Percentiles rank a stretch among this genome's conserved stretches.
Conservation (phyloP, 208 protist genomes). For the Porcisia hertigi region DNA sequence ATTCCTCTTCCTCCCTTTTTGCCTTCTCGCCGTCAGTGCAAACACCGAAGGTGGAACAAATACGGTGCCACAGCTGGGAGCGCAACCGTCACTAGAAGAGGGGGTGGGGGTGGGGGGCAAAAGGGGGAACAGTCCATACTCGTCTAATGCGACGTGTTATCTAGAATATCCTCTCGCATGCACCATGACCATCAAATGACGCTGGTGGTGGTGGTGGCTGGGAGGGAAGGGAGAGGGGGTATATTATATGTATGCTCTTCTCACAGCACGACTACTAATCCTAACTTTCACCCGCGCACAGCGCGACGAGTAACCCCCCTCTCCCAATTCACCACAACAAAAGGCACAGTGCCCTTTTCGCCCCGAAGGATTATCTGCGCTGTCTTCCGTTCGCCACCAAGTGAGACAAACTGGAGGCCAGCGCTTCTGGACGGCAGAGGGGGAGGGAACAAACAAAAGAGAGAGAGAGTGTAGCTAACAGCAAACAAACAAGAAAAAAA, state of each 20-base stretch:
- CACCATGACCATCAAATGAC: neutral
- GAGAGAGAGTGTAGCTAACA: neutral
- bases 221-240: too few relatives aligned
- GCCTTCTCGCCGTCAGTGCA: too few relatives aligned
- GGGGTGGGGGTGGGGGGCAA: too few relatives aligned
- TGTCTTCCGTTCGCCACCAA: neutral
- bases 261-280: neutral
- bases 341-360: neutral
- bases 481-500: neutral
- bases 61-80: too few relatives aligned
- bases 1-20: too few relatives aligned
- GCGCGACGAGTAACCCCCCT: too few relatives aligned
- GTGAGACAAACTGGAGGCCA: neutral
- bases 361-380: neutral
- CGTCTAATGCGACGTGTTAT: neutral
- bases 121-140: too few relatives aligned
- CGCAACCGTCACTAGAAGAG: too few relatives aligned
- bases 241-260: too few relatives aligned
- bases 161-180: neutral
- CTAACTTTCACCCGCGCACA: neutral
- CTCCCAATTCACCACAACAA: neutral
- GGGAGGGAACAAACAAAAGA: too few relatives aligned
- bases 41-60: too few relatives aligned
- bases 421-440: too few relatives aligned
- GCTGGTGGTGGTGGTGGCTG: neutral